These are phyloP conservation scores for Lecanicillium sp. DNA, from an alignment of 2,329 filamentous ascomycete genomes.

Conservation along the genomic window DNA sequence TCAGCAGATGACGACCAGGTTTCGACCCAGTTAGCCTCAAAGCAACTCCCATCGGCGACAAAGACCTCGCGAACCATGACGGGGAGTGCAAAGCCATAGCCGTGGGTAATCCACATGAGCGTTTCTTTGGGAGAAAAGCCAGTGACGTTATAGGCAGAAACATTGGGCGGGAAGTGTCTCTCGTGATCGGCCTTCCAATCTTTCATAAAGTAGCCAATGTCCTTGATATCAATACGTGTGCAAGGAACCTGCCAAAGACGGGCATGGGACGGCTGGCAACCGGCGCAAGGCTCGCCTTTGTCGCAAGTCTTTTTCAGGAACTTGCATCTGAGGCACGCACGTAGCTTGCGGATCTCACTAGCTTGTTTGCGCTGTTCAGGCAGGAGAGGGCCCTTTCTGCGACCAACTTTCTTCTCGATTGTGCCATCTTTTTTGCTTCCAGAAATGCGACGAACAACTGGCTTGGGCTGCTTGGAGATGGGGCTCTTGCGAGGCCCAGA, in stretches of 20 bases:
- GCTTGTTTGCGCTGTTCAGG: conserved; percentile 95
- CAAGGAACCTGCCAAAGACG: conserved; percentile 96
- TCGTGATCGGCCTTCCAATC: conserved; percentile 98
- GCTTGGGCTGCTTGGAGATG: conserved; percentile 71
- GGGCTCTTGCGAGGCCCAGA: conserved; percentile 68
- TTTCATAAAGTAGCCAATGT: conserved; percentile 98
- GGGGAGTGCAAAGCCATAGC: conserved; percentile 86
- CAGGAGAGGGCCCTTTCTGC: conserved; percentile 79
- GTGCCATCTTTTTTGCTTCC: conserved; percentile 71
- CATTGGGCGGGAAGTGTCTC: conserved; percentile 75
- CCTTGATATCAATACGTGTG: conserved; percentile 97
- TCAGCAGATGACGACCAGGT: conserved; percentile 52
- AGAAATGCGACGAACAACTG: conserved; percentile 71
- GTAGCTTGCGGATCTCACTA: conserved; percentile 89
- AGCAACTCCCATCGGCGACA: conserved; percentile 85
- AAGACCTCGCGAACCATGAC: conserved; percentile 92
- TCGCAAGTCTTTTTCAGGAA: conserved; percentile 99
- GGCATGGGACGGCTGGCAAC: conserved; percentile 91
- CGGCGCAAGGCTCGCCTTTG: conserved; percentile 91
- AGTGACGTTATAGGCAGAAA: conserved; percentile 93
- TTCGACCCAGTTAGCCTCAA: conserved; percentile 91
- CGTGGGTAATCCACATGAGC: conserved; percentile 87
- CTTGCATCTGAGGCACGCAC: conserved; percentile 91
- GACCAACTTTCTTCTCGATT: conserved; percentile 84
- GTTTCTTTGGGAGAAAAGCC: conserved; percentile 62